phyloP scores from a whole-genome alignment of 495 filamentous ascomycete species.

The Thermochaetoides thermophila region DNA sequence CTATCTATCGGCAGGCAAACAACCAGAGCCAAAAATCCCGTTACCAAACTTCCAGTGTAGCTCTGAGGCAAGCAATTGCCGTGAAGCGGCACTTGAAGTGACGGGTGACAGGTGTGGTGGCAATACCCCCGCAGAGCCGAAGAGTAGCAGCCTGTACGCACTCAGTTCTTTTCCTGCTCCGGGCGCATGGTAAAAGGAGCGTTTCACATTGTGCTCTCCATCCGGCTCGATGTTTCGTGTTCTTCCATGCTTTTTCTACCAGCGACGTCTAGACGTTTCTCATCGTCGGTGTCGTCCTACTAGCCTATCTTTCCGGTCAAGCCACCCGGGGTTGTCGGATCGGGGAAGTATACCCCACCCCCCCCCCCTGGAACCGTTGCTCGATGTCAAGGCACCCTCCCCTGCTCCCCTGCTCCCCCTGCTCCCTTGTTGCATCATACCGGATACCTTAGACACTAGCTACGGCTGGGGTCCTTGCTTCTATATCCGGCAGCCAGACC shows the following conservation, averaged over 20 bases:
- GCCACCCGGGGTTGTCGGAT: slow-evolving; percentile 19
- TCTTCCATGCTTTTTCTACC: slow-evolving; percentile 32
- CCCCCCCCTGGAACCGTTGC: slow-evolving; percentile 11
- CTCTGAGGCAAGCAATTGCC: too few relatives aligned
- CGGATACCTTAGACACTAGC: too few relatives aligned
- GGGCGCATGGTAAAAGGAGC: slow-evolving; percentile 31
- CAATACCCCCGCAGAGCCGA: too few relatives aligned
- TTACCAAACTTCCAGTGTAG: too few relatives aligned
- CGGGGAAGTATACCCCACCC: slow-evolving; percentile 17
- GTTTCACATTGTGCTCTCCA: slow-evolving; percentile 34
- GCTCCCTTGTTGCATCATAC: slow-evolving; percentile 31
- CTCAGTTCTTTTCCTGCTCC: too few relatives aligned
- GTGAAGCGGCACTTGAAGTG: too few relatives aligned
- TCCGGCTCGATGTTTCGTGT: slow-evolving; percentile 30
- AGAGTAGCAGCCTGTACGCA: too few relatives aligned
- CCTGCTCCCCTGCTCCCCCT: slow-evolving; percentile 16
- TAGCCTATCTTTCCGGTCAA: slow-evolving; percentile 27
- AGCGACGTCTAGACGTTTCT: slow-evolving; percentile 21
- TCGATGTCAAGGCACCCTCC: slow-evolving; percentile 18
- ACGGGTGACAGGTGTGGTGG: too few relatives aligned
- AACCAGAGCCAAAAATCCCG: too few relatives aligned
- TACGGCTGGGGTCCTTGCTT: slow-evolving; percentile 29
- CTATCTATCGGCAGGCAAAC: too few relatives aligned
- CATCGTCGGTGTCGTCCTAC: slow-evolving; percentile 15
- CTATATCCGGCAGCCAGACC: slow-evolving; percentile 37